Evolutionary conservation across 1,139 yeast species (phyloP).

Genomic region (Candida labiduridarum): DNA sequence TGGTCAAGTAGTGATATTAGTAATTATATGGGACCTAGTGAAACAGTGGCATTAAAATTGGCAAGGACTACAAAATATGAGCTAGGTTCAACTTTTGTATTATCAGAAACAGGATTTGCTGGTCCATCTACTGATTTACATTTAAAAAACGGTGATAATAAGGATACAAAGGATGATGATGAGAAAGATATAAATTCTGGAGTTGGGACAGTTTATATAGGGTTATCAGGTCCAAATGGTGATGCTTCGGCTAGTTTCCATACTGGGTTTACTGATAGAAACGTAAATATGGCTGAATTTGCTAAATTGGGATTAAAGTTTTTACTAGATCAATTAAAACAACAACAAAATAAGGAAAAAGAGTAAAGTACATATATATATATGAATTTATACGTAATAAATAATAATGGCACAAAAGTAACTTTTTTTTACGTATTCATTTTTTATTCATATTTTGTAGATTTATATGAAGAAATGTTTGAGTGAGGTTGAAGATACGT

Average conservation of each 20-base stretch:
- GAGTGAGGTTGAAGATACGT: not conserved
- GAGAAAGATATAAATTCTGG: conserved; percentile 17
- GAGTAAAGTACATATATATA: too few relatives aligned
- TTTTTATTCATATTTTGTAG: not conserved
- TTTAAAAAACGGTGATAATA: conserved; percentile 22
- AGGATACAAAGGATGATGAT: conserved; percentile 18
- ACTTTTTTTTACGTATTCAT: not conserved
- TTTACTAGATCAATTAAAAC: conserved; percentile 44
- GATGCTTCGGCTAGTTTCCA: conserved; percentile 51
- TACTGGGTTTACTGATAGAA: conserved; percentile 54
- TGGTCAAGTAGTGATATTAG: conserved; percentile 74
- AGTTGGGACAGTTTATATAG: conserved; percentile 73
- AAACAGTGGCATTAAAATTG: conserved; percentile 70
- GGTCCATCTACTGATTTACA: conserved; percentile 65
- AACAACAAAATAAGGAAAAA: not conserved
- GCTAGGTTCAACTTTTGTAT: conserved; percentile 77
- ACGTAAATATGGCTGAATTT: conserved; percentile 72
- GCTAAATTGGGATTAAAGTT: conserved; percentile 69
- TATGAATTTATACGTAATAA: not conserved
- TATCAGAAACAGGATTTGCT: conserved; percentile 87
- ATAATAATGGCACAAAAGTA: not conserved
- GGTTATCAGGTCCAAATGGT: conserved; percentile 67
- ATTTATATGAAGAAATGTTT: not conserved
- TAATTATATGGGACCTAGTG: conserved; percentile 79
- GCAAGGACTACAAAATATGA: conserved; percentile 82